A percentile compares a stretch with the other conserved stretches of the same genome.
Conservation (phyloP, 257 asterid species). For the Gentiana dahurica region DNA sequence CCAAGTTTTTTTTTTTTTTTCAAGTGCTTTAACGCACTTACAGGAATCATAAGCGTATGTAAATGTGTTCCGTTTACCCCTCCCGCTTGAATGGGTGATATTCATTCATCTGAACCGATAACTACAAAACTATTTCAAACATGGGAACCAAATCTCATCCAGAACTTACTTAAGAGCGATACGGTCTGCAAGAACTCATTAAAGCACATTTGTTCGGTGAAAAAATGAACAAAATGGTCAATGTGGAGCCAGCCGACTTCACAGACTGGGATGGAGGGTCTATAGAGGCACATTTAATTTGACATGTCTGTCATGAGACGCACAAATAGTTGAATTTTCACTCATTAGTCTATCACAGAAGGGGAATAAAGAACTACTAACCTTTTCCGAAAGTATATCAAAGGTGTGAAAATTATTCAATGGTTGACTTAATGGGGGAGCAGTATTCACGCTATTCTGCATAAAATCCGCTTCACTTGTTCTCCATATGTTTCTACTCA, state of each 20-base stretch:
- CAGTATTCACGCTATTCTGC: slow-evolving; percentile 33
- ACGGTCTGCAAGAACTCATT: too few relatives aligned
- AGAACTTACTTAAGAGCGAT: too few relatives aligned
- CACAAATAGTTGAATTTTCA: background rate
- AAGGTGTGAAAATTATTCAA: slow-evolving; percentile 38
- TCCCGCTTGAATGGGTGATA: too few relatives aligned
- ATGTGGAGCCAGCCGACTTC: background rate
- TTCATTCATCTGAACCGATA: too few relatives aligned
- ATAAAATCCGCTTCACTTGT: slow-evolving; percentile 30
- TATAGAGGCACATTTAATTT: too few relatives aligned
- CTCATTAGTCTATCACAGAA: background rate
- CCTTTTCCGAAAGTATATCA: slow-evolving; percentile 52
- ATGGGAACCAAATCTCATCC: too few relatives aligned
- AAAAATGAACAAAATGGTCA: background rate
- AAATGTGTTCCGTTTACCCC: too few relatives aligned
- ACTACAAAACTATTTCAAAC: too few relatives aligned
- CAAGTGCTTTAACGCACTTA: too few relatives aligned
- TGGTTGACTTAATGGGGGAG: slow-evolving; percentile 29
- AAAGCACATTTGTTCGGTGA: too few relatives aligned
- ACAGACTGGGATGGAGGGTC: background rate
- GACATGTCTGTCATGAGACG: background rate
- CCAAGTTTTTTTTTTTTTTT: too few relatives aligned
- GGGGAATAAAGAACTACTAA: slow-evolving; percentile 14
- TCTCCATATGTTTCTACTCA: slow-evolving; percentile 43
- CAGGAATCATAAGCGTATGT: too few relatives aligned